Percentiles rank a stretch among this genome's conserved stretches.
Conservation (phyloP, 2,329 filamentous ascomycete genomes). For the Aspergillus terreus region DNA sequence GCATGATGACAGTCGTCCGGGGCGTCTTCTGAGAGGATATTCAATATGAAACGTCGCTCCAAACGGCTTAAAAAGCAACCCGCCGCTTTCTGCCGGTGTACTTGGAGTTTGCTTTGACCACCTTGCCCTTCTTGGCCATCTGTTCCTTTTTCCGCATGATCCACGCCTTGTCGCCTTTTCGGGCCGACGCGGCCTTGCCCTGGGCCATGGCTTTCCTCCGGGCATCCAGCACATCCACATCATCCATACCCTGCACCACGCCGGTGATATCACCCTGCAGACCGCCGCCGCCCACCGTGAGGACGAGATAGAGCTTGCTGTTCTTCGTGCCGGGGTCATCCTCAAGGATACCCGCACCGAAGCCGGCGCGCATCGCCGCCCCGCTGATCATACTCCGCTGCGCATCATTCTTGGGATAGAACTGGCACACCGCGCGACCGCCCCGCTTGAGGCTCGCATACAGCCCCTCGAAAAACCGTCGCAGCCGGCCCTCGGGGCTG, state of each 20-base stretch:
- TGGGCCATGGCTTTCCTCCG: constrained; percentile 48
- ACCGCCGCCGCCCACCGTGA: constrained; percentile 78
- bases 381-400: constrained; percentile 89
- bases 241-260: constrained; percentile 84
- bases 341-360: constrained; percentile 89
- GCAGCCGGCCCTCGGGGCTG: constrained; percentile 70
- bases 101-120: constrained; percentile 87
- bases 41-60: too few species aligned
- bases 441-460: constrained; percentile 81
- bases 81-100: constrained; percentile 90
- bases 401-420: constrained; percentile 93
- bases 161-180: constrained; percentile 50
- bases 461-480: constrained; percentile 86
- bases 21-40: too few species aligned
- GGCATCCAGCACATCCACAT: constrained; percentile 74
- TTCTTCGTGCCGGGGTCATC: constrained; percentile 97
- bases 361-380: constrained; percentile 89
- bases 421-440: constrained; percentile 89
- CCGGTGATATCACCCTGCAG: constrained; percentile 74
- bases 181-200: constrained; percentile 39
- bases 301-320: constrained; percentile 89
- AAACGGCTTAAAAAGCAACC: constrained; percentile 59
- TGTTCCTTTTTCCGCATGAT: constrained; percentile 70
- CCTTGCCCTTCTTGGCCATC: constrained; percentile 90
- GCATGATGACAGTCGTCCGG: too few species aligned